A percentile compares a stretch with the other conserved stretches of the same genome.
Conservation (phyloP, 2,329 filamentous ascomycete genomes). For the Colletotrichum sp. region DNA sequence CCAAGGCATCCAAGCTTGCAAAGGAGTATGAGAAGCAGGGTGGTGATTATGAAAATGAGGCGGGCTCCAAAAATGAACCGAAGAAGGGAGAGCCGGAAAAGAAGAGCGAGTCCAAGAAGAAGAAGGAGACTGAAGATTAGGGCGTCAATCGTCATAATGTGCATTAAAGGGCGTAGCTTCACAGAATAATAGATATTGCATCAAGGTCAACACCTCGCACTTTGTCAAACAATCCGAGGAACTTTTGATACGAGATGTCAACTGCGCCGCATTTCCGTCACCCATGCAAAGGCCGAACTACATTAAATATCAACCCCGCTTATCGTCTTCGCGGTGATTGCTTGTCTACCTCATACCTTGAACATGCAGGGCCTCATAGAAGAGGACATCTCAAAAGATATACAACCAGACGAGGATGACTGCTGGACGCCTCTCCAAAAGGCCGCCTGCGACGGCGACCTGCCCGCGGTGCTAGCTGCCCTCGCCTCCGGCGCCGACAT, state of each 20-base stretch:
- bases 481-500: constrained; percentile 30
- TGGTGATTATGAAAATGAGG: constrained; percentile 43
- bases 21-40: constrained; percentile 48
- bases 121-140: constrained; percentile 8
- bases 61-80: constrained; percentile 42
- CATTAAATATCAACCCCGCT: not conserved
- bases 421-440: constrained; percentile 40
- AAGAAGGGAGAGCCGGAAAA: constrained; percentile 30
- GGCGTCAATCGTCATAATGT: not conserved
- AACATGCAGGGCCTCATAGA: not conserved
- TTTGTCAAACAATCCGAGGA: not conserved
- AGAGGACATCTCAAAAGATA: not conserved
- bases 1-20: constrained; percentile 38
- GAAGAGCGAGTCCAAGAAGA: constrained; percentile 29
- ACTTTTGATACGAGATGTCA: not conserved
- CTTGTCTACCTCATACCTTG: not conserved
- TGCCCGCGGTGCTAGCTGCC: constrained; percentile 26
- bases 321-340: not conserved
- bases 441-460: constrained; percentile 35
- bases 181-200: not conserved
- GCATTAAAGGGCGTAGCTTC: not conserved
- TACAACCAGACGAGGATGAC: constrained; percentile 26
- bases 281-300: not conserved
- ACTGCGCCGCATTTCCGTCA: not conserved
- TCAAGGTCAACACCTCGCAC: not conserved